A percentile compares a stretch with the other conserved stretches of the same genome.
Conservation (phyloP, 331 rosid species). For the Rhamnella rubrinervis region DNA sequence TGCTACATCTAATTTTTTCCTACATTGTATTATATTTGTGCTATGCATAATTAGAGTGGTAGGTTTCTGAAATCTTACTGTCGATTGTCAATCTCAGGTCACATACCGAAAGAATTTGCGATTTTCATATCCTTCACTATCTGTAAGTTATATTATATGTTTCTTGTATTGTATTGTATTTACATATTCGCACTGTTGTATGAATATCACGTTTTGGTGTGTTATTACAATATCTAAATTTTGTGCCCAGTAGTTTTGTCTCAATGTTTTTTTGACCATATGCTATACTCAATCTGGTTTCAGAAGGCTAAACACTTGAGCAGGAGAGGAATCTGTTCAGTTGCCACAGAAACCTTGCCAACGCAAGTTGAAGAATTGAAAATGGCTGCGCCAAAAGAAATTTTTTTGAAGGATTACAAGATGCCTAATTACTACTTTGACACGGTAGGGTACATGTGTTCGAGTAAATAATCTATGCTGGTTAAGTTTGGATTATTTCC, state of each 20-base stretch:
- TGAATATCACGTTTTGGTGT: slow-evolving; percentile 3
- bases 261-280: slow-evolving; percentile 7
- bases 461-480: not conserved
- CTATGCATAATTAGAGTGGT: not conserved
- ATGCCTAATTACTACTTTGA: slow-evolving; percentile 96
- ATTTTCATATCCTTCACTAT: slow-evolving; percentile 34
- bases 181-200: not conserved
- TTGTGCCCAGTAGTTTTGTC: not conserved
- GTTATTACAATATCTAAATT: not conserved
- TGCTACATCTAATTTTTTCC: not conserved
- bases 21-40: not conserved
- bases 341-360: slow-evolving; percentile 60
- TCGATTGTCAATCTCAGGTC: slow-evolving; percentile 38
- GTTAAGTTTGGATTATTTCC: slow-evolving; percentile 8
- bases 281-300: slow-evolving; percentile 23
- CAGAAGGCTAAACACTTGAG: slow-evolving; percentile 57
- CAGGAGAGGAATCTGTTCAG: slow-evolving; percentile 68
- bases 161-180: slow-evolving; percentile 4
- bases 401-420: slow-evolving; percentile 87
- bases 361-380: slow-evolving; percentile 65
- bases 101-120: slow-evolving; percentile 28
- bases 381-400: slow-evolving; percentile 82
- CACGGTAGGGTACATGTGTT: slow-evolving; percentile 35
- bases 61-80: slow-evolving; percentile 9
- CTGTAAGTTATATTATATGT: slow-evolving; percentile 46